phyloP scores from a whole-genome alignment of 73 alveolate species.

The Halteria grandinella region DNA sequence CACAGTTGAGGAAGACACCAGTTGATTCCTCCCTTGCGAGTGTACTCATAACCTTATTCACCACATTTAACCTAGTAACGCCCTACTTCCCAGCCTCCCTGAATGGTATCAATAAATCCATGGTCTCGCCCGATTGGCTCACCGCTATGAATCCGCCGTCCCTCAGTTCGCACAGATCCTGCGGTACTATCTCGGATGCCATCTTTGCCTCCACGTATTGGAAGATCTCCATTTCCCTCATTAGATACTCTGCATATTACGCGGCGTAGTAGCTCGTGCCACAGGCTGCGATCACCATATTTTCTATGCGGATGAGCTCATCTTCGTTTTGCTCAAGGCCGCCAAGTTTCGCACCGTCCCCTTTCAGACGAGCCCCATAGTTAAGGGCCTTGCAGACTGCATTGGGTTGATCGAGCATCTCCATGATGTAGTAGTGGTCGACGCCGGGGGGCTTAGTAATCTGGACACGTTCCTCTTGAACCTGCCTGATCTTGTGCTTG shows the following conservation, averaged over 20 bases:
- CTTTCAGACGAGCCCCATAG: slow-evolving; percentile 81
- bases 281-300: slow-evolving; percentile 75
- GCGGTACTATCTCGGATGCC: slow-evolving; percentile 67
- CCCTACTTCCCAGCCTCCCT: slow-evolving; percentile 57
- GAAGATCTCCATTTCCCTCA: slow-evolving; percentile 60
- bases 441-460: slow-evolving; percentile 60
- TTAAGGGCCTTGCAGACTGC: slow-evolving; percentile 77
- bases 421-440: slow-evolving; percentile 75
- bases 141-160: slow-evolving; percentile 80
- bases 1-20: slow-evolving; percentile 94
- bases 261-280: slow-evolving; percentile 82
- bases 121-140: slow-evolving; percentile 90
- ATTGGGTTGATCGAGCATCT: slow-evolving; percentile 82
- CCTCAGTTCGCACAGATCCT: slow-evolving; percentile 56
- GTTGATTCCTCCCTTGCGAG: slow-evolving; percentile 81
- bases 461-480: slow-evolving; percentile 60
- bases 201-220: slow-evolving; percentile 74
- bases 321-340: slow-evolving; percentile 73
- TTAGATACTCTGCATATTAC: slow-evolving; percentile 60
- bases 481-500: neutral
- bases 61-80: slow-evolving; percentile 77
- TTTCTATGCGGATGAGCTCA: slow-evolving; percentile 15
- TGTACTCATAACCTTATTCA: slow-evolving; percentile 80
- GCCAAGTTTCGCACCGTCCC: slow-evolving; percentile 74
- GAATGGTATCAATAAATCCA: slow-evolving; percentile 76